A percentile compares a stretch with the other conserved stretches of the same genome.
phyloP scores from a whole-genome alignment of 2,329 filamentous ascomycete species.

The Aureobasidium sp. region DNA sequence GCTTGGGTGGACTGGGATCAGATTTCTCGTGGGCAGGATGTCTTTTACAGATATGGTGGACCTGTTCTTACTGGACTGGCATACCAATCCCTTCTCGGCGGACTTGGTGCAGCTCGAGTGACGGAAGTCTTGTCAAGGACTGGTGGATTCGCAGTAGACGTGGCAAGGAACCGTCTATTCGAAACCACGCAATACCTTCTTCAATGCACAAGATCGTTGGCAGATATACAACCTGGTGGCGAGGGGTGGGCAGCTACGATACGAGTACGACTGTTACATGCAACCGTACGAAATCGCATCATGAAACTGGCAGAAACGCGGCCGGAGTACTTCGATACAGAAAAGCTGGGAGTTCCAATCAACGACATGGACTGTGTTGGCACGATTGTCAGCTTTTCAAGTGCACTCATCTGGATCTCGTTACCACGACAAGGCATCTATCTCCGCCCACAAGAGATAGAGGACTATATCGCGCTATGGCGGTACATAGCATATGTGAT shows the following conservation, averaged over 20 bases:
- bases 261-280: constrained; percentile 62
- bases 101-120: constrained; percentile 65
- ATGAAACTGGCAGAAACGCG: constrained; percentile 49
- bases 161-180: constrained; percentile 58
- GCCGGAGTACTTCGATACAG: constrained; percentile 56
- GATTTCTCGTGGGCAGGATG: constrained; percentile 64
- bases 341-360: constrained; percentile 57
- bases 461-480: constrained; percentile 69
- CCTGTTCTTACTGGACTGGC: constrained; percentile 57
- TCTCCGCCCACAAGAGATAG: constrained; percentile 53
- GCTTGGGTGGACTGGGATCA: constrained; percentile 74
- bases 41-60: constrained; percentile 70
- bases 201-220: constrained; percentile 59
- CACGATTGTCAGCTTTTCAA: constrained; percentile 65
- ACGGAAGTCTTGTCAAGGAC: constrained; percentile 69
- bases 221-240: constrained; percentile 61
- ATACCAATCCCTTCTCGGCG: constrained; percentile 60
- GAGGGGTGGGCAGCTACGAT: constrained; percentile 58
- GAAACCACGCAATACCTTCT: constrained; percentile 72
- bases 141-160: constrained; percentile 63
- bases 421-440: constrained; percentile 68
- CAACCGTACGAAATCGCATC: constrained; percentile 59
- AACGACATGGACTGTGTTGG: constrained; percentile 69
- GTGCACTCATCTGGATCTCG: constrained; percentile 58
- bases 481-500: constrained; percentile 65